Percentiles rank a stretch among this genome's conserved stretches.
These are phyloP conservation scores for Caryopteris hybrid DNA, from an alignment of 305 asterid genomes.

Conservation along the genomic window DNA sequence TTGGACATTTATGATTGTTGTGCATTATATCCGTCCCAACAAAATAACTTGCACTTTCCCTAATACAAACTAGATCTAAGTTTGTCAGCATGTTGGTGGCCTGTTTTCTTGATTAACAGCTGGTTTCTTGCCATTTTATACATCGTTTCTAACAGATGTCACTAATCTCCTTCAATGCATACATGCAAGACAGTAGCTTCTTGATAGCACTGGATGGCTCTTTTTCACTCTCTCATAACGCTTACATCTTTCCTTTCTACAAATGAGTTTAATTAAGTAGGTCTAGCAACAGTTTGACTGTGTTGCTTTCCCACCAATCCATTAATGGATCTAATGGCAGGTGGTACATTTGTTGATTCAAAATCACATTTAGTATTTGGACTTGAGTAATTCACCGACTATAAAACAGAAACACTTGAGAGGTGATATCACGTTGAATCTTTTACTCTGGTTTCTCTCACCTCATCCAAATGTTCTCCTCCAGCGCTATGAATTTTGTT, in stretches of 20 bases:
- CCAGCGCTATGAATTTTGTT: background rate
- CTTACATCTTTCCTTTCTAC: too few species aligned
- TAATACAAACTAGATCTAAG: background rate
- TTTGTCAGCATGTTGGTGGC: background rate
- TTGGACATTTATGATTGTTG: background rate
- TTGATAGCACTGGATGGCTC: background rate
- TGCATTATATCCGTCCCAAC: background rate
- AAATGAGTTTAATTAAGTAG: too few species aligned
- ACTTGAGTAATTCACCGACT: too few species aligned
- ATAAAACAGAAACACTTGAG: too few species aligned
- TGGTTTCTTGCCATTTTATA: too few species aligned
- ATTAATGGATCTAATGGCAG: background rate
- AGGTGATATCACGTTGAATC: too few species aligned
- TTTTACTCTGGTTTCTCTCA: too few species aligned
- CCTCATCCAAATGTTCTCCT: too few species aligned
- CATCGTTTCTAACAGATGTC: background rate
- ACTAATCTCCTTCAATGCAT: background rate
- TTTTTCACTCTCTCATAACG: too few species aligned
- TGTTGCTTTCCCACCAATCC: background rate
- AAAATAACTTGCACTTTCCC: background rate
- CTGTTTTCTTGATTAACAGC: too few species aligned
- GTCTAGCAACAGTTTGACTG: background rate
- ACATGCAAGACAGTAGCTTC: background rate
- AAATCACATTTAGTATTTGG: too few species aligned
- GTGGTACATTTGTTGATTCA: background rate